Evolutionary conservation across 2,329 filamentous ascomycete species (phyloP).

Genomic region (Tolypocladium ovalisporum): DNA sequence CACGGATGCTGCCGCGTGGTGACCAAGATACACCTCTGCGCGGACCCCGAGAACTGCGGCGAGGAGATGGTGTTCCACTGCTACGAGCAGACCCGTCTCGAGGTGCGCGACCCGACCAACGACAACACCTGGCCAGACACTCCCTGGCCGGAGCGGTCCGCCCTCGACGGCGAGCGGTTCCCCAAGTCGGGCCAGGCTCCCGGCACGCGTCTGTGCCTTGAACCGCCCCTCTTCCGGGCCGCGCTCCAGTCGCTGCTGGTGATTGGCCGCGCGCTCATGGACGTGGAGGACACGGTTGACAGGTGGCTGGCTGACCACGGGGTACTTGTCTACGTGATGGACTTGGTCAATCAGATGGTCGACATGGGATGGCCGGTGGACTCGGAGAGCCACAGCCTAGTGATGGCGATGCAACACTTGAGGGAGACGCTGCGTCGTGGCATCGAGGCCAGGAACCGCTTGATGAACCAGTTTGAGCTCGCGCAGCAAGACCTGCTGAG

Average conservation of each 20-base stretch:
- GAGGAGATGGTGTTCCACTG: conserved; percentile 5
- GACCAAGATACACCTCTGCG: conserved; percentile 8
- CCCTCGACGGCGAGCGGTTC: background rate
- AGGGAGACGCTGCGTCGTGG: background rate
- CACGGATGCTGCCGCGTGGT: conserved; percentile 17
- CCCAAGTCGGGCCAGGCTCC: background rate
- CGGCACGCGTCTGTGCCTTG: background rate
- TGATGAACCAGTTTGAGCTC: background rate
- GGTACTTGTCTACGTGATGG: background rate
- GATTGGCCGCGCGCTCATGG: background rate
- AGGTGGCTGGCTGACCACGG: background rate
- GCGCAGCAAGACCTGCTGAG: background rate
- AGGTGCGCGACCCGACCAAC: background rate
- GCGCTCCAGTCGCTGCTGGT: background rate
- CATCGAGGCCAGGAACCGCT: background rate
- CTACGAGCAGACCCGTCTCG: conserved; percentile 7
- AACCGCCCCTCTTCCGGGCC: background rate
- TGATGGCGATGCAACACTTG: background rate
- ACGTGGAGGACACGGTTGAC: background rate
- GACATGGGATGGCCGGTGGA: background rate
- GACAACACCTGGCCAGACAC: background rate
- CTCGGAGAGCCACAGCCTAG: background rate
- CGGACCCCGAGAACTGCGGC: conserved; percentile 2
- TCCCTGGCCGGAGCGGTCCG: background rate
- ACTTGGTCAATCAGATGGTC: too few species aligned